These are phyloP conservation scores for Massarina eburnea DNA, from an alignment of 2,329 filamentous ascomycete species.

Conservation along the genomic window DNA sequence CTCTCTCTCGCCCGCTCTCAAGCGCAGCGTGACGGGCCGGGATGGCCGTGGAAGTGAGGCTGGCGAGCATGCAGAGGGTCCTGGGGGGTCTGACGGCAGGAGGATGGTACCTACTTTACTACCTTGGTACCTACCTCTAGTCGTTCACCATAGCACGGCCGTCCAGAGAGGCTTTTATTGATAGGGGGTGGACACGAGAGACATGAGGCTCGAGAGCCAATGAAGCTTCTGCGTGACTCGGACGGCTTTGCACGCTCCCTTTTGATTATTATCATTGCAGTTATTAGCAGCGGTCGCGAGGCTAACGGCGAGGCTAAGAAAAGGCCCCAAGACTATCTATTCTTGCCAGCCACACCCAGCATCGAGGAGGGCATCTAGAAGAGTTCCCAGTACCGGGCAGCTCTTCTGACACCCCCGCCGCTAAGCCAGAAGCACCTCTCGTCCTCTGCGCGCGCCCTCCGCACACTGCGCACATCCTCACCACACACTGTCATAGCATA, in stretches of 20 bases:
- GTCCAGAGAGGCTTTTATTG: conserved; percentile 13
- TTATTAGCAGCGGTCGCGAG: no score
- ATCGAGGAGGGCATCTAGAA: no score
- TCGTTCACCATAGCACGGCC: conserved; percentile 1
- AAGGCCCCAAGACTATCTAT: no score
- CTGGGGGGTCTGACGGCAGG: neutral
- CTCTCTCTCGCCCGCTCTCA: no score
- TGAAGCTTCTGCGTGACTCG: conserved; percentile 11
- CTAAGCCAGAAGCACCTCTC: neutral
- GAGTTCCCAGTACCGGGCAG: neutral
- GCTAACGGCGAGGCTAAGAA: no score
- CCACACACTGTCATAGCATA: no score
- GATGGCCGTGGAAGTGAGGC: neutral
- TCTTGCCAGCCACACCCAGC: no score
- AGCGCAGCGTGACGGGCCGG: no score
- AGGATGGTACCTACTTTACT: neutral
- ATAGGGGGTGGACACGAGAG: conserved; percentile 16
- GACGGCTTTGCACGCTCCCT: no score
- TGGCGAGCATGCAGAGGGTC: neutral
- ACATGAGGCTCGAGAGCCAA: conserved; percentile 14
- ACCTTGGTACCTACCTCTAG: neutral
- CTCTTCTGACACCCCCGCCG: neutral
- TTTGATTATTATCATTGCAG: no score
- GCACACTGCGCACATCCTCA: neutral
- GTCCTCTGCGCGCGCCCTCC: neutral